Evolutionary conservation across 1,139 yeast species (phyloP), one percentile per base, ranked within the genome.

Genomic region (Pichia norvegensis): DNA sequence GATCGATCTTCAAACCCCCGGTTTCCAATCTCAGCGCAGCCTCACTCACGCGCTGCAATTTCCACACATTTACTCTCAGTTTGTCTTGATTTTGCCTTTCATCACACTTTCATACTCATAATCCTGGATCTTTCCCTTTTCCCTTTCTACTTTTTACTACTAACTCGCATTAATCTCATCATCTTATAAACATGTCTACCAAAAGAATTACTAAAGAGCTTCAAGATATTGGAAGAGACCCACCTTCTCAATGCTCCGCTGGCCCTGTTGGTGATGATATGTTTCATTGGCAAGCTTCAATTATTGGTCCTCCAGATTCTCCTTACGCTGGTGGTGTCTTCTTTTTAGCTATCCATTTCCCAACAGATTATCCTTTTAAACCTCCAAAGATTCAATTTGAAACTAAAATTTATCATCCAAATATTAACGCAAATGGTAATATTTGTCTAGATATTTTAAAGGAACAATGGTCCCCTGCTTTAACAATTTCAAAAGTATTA

Each of bases 231-330:
- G 96, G 95, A 67, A 86, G 95, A 77, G 99, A 92, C 67, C 99
- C 98, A 55, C 98, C 98, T 62, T 86, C 97, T 50, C 88, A 97
- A 43, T 94, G 98, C 70, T 88, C 97, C 37, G 98, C 98, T 11
- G 99, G 98, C 44, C 99, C 99, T 60, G 95, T 87, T 44, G 97
- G 97, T 47, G 97, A 92, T 62, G 77, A 79, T 57, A 62, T 79
- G 47, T 68, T 74, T 41, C 68, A 67, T 50, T 79, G 85, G 85
- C 72, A 73, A 19, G 84, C 81, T 19, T 74, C 80, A 11, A 75
- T 79, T 46, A 72, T 72, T 53, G 85, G 85, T n/a, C 82, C 83
- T 11, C 67, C 66, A 41, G 83, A 71, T 41, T 77, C 85, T 8
- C 78, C 76, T 47, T 79, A 77, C 56, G 79, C 74, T 38, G 78